These are phyloP conservation scores for Tuber melanosporum DNA, from an alignment of 495 filamentous ascomycete genomes.

Conservation along the genomic window DNA sequence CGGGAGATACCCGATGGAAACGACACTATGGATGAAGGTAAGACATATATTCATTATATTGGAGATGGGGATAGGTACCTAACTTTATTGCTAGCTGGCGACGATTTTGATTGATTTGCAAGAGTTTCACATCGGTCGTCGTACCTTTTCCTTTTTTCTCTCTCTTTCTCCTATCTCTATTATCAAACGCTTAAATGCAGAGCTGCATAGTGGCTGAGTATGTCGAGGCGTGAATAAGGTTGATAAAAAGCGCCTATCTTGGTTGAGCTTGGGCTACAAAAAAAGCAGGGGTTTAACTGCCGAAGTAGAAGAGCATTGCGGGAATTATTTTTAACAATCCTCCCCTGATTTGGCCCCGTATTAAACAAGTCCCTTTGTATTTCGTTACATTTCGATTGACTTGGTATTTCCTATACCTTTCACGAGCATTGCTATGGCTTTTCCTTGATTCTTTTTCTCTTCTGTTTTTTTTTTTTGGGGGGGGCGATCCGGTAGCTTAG, in stretches of 20 bases:
- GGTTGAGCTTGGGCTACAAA: not conserved
- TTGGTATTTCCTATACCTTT: constrained; percentile 13
- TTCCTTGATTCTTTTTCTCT: constrained; percentile 20
- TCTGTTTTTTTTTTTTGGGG: constrained; percentile 12
- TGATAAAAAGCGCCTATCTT: not conserved
- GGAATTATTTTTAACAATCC: constrained; percentile 18
- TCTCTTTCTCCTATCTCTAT: constrained; percentile 14
- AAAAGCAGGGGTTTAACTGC: not conserved
- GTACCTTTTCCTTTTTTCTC: constrained; percentile 15
- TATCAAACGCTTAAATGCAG: constrained; percentile 11
- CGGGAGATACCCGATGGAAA: constrained; percentile 44
- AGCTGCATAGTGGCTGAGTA: constrained; percentile 14
- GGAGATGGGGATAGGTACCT: not conserved
- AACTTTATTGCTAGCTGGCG: constrained; percentile 7
- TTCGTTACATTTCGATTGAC: constrained; percentile 23
- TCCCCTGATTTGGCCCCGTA: constrained; percentile 12
- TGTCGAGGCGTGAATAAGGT: not conserved
- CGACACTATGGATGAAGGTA: constrained; percentile 41
- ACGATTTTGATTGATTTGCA: constrained; percentile 23
- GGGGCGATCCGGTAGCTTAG: constrained; percentile 31
- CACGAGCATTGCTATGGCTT: constrained; percentile 35
- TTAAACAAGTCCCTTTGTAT: constrained; percentile 26
- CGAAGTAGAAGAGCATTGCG: not conserved
- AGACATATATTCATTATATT: not conserved
- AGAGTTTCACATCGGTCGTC: constrained; percentile 33